phyloP scores from a whole-genome alignment of 148 eudicot species.

The Dianthus caryophyllus region DNA sequence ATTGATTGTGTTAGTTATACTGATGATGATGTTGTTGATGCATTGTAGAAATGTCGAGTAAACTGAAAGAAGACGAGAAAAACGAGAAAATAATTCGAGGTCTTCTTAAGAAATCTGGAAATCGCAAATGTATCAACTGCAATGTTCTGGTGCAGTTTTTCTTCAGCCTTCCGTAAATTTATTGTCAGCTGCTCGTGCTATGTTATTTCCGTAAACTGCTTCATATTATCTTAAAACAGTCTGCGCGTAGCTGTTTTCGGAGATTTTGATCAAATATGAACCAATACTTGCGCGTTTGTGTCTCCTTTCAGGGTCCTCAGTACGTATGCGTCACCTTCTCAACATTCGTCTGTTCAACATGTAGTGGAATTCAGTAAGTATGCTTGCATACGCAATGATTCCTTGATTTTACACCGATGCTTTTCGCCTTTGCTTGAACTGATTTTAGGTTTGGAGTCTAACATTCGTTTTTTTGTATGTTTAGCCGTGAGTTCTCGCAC shows the following conservation, averaged over 20 bases:
- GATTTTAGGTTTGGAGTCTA: not conserved
- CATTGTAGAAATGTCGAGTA: slow-evolving; percentile 47
- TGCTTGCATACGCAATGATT: not conserved
- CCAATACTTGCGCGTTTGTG: slow-evolving; percentile 16
- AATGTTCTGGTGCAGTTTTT: slow-evolving; percentile 39
- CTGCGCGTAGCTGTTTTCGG: too few relatives aligned
- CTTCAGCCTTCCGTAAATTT: not conserved
- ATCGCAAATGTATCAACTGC: slow-evolving; percentile 76
- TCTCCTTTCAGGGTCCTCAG: slow-evolving; percentile 74
- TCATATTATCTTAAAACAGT: not conserved
- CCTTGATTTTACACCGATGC: slow-evolving; percentile 6
- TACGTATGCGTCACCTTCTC: slow-evolving; percentile 89
- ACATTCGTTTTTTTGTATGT: slow-evolving; percentile 3
- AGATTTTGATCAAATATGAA: too few relatives aligned
- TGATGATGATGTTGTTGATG: not conserved
- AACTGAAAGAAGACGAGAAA: slow-evolving; percentile 67
- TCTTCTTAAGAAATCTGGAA: slow-evolving; percentile 66
- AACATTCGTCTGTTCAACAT: slow-evolving; percentile 86
- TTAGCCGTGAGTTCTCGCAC: slow-evolving; percentile 97
- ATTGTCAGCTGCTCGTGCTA: not conserved
- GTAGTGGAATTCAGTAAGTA: slow-evolving; percentile 96
- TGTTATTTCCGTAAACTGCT: not conserved
- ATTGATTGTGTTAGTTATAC: not conserved
- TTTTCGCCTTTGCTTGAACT: not conserved
- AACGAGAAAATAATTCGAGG: slow-evolving; percentile 65